These are phyloP conservation scores for Hypoxylon sp. DNA, from an alignment of 2,329 filamentous ascomycete species.

Conservation along the genomic window DNA sequence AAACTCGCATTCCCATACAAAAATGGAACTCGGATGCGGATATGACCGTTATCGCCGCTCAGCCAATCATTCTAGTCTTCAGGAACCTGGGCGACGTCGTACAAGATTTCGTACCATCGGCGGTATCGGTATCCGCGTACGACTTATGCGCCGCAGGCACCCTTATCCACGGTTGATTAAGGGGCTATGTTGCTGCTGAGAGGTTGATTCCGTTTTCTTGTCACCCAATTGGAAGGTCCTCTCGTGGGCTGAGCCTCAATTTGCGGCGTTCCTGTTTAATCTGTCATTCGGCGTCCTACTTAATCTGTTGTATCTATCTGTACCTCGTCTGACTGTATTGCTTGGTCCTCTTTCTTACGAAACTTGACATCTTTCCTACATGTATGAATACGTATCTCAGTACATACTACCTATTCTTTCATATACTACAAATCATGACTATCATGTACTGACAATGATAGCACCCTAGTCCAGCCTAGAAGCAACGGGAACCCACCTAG, in stretches of 20 bases:
- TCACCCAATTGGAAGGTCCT: conserved; percentile 11
- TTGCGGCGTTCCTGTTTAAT: conserved; percentile 1
- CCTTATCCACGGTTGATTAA: conserved; percentile 1
- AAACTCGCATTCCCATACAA: background rate
- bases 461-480: conserved; percentile 1
- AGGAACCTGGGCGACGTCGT: conserved; percentile 9
- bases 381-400: background rate
- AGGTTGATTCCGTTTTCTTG: conserved; percentile 7
- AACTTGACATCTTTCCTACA: background rate
- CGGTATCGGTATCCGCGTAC: background rate
- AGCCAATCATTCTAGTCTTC: conserved; percentile 29
- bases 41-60: conserved; percentile 21
- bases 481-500: conserved; percentile 12
- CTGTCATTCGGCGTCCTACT: background rate
- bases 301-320: background rate
- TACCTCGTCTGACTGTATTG: background rate
- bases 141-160: background rate
- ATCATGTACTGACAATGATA: background rate
- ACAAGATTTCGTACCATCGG: conserved; percentile 14
- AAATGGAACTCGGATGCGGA: conserved; percentile 1
- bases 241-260: conserved; percentile 26
- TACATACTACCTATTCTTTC: background rate
- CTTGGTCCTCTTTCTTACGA: background rate
- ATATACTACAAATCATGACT: background rate
- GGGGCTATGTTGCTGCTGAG: conserved; percentile 7